Base-by-base conservation (phyloP, 2,329 filamentous ascomycete genomes). In the Colletotrichum horii region DNA sequence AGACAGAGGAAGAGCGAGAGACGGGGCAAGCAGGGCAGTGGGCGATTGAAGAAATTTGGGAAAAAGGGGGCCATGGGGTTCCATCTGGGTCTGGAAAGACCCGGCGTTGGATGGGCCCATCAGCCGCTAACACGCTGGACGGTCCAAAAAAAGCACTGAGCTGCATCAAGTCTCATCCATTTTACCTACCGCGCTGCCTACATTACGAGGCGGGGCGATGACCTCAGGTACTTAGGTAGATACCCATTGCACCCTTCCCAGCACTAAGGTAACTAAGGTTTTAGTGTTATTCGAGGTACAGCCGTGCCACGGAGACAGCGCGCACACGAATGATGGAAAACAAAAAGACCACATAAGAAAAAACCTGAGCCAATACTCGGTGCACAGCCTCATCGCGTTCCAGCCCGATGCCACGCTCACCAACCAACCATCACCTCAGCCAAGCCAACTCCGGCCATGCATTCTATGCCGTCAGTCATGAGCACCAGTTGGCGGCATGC, bases 121-220 rank as follows among this genome's bases (percentile, higher is more conserved):
- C 70, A 38, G 70, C 65, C 66, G 55, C 66, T 75, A 61, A 55
- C n/a, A n/a, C 22, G 26, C n/a, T 32, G 14, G n/a, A 9, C 3
- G 58, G 55, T 67, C 56, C 76, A 76, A 70, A 70, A 76, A 70
- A 76, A 78, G 71, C 68, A 36, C 58, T 22, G 61, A 32, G 28
- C 56, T 60, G 56, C 56, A 60, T 60, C 28, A 6, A 12, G 22
- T 58, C 56, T 60, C 56, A 16, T 38, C 36, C 16, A 38, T 38
- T 16, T 36, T 38, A 5, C 36, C 36, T 38, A 38, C 16, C 36
- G 9, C 19, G 7, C 8, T 19, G 4, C 16, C 36, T 38, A 38
- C 34, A 36, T 14, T 36, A 34, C 32, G 12, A 34, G 11, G 32
- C 32, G 32, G 15, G 15, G 34, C 14, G 7, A 36, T 36, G 34